Conservation (phyloP, 164 flowering plant species). For the grape (Vitis vinifera) region ASM3070453v1 NC_081814.1:557501-558000, state of each 20-base stretch:
- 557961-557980: slow-evolving; percentile 34
- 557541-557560: slow-evolving; percentile 26
- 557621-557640: slow-evolving; percentile 28
- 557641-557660: slow-evolving; percentile 22
- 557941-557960: slow-evolving; percentile 22
- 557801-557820: slow-evolving; percentile 53
- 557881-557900: slow-evolving; percentile 22
- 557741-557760: slow-evolving; percentile 18
- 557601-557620: slow-evolving; percentile 48
- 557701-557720: slow-evolving; percentile 26
- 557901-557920: slow-evolving; percentile 11
- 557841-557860: slow-evolving; percentile 54
- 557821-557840: slow-evolving; percentile 31
- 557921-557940: slow-evolving; percentile 31
- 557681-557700: slow-evolving; percentile 23
- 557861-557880: slow-evolving; percentile 34
- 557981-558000: slow-evolving; percentile 28
- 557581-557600: slow-evolving; percentile 12
- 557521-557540: not conserved
- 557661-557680: not conserved
- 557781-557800: slow-evolving; percentile 33
- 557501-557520: slow-evolving; percentile 22
- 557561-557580: slow-evolving; percentile 19
- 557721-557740: slow-evolving; percentile 8
- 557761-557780: slow-evolving; percentile 9